Percentiles rank a stretch among this genome's conserved stretches.
Conservation (phyloP, 352 stramenopile genomes). For the Globisporangium abappressorium region DNA sequence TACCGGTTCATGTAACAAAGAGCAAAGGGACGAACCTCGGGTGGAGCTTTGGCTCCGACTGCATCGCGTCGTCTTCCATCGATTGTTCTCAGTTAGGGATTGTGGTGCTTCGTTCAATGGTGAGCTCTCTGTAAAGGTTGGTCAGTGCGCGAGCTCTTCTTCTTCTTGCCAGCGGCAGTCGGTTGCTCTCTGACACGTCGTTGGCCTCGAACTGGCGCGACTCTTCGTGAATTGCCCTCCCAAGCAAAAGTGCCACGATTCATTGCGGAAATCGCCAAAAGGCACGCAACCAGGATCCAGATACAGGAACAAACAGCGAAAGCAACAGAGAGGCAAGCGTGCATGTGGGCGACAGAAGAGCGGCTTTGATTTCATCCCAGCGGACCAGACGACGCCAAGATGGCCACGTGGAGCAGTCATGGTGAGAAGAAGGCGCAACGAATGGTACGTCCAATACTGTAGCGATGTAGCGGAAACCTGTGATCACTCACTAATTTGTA, state of each 20-base stretch:
- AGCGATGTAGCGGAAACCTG: neutral
- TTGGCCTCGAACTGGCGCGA: neutral
- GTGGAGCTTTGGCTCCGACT: neutral
- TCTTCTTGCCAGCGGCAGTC: neutral
- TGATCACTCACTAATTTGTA: neutral
- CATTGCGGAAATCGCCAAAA: slow-evolving; percentile 6
- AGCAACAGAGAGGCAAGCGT: neutral
- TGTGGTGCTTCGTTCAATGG: neutral
- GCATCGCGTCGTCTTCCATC: neutral
- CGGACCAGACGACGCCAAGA: neutral
- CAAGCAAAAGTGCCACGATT: neutral
- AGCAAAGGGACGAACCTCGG: neutral
- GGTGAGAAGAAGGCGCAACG: slow-evolving; percentile 18
- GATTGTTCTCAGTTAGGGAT: neutral
- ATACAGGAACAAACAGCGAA: neutral
- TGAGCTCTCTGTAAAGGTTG: no score
- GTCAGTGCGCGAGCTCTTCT: neutral
- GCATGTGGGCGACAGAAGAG: neutral
- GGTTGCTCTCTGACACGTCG: slow-evolving; percentile 3
- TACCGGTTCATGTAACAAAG: neutral
- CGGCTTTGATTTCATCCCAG: neutral
- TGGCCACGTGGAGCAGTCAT: slow-evolving; percentile 19
- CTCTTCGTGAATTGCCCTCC: slow-evolving; percentile 11
- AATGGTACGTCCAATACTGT: slow-evolving; percentile 12
- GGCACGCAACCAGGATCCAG: neutral